Evolutionary conservation across 1,284 basidiomycete species (phyloP).

Genomic region (Hymenochaete sp.): DNA sequence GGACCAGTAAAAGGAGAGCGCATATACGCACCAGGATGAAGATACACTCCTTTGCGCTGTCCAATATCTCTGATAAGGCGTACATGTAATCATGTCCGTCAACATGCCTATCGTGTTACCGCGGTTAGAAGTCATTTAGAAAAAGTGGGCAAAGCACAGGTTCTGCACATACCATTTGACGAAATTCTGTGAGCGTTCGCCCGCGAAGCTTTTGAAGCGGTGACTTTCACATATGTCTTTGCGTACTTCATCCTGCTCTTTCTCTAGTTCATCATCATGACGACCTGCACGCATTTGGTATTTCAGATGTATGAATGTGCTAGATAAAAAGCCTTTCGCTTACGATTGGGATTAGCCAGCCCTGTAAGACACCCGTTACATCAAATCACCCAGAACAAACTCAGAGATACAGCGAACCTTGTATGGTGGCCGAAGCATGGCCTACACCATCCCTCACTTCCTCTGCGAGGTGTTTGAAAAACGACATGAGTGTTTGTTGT

Average conservation of each 20-base stretch:
- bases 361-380: not conserved
- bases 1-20: not conserved
- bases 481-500: conserved; percentile 2
- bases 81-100: conserved; percentile 94
- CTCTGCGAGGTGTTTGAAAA: conserved; percentile 9
- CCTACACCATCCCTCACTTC: conserved; percentile 6
- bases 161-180: conserved; percentile 67
- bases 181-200: conserved; percentile 56
- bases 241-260: conserved; percentile 54
- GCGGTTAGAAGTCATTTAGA: not conserved
- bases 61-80: conserved; percentile 83
- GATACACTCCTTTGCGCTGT: conserved; percentile 65
- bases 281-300: conserved; percentile 8
- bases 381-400: conserved; percentile 1
- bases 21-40: conserved; percentile 54
- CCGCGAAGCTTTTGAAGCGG: conserved; percentile 80
- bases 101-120: conserved; percentile 56
- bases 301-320: too few relatives aligned
- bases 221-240: conserved; percentile 70
- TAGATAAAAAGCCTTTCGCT: not conserved
- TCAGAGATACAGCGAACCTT: conserved; percentile 2
- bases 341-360: conserved; percentile 8
- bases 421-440: conserved; percentile 3
- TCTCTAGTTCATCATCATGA: conserved; percentile 71
- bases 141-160: not conserved